phyloP scores from a whole-genome alignment of 2,329 filamentous ascomycete genomes.

The Massarina eburnea region DNA sequence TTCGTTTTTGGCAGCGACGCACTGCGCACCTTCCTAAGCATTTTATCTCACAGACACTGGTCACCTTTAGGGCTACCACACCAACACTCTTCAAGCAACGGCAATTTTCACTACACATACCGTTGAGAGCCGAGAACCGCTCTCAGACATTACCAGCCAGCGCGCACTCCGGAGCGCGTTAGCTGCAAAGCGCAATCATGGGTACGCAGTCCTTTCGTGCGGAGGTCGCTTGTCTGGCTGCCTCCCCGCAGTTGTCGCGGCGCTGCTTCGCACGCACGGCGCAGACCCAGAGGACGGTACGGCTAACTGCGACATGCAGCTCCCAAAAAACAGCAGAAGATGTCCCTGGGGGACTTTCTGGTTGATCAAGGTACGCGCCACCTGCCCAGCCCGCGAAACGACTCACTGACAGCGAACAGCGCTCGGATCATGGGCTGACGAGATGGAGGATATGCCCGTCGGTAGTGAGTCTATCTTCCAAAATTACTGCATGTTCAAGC shows the following conservation, averaged over 20 bases:
- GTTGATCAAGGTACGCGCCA: conserved; percentile 76
- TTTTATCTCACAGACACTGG: conserved; percentile 30
- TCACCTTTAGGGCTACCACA: conserved; percentile 21
- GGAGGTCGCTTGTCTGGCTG: conserved; percentile 16
- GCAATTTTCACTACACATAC: conserved; percentile 22
- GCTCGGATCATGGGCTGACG: conserved; percentile 95
- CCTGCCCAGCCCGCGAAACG: conserved; percentile 16
- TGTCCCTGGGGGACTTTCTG: conserved; percentile 97
- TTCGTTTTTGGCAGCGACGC: too few relatives aligned
- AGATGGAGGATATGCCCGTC: conserved; percentile 85
- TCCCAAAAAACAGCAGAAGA: conserved; percentile 96
- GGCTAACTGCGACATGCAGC: conserved; percentile 61
- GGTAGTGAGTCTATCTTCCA: conserved; percentile 63
- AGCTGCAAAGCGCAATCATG: conserved; percentile 60
- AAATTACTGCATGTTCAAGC: not conserved
- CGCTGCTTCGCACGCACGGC: conserved; percentile 23
- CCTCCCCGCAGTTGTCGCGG: conserved; percentile 24
- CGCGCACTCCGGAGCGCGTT: conserved; percentile 43
- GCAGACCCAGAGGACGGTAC: conserved; percentile 13
- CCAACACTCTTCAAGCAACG: conserved; percentile 16
- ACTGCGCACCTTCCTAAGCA: conserved; percentile 9
- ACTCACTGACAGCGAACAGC: conserved; percentile 49
- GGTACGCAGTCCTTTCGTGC: conserved; percentile 43
- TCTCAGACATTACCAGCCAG: conserved; percentile 35
- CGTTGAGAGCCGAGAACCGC: conserved; percentile 30